phyloP scores from a whole-genome alignment of 1,284 basidiomycete species.

The Trichosporon sp. region DNA sequence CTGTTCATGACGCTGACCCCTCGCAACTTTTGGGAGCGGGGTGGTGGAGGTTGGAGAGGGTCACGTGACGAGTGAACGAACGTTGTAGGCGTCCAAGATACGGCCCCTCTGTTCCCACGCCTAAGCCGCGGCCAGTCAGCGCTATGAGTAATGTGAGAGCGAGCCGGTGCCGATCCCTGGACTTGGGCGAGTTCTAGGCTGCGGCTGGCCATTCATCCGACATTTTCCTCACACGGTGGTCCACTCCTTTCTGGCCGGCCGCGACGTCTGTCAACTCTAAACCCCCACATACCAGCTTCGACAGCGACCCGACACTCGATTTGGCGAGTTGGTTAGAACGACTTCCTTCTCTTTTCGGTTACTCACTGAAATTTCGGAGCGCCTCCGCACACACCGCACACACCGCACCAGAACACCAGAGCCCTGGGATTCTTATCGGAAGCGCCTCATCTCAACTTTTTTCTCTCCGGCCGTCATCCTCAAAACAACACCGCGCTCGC shows the following conservation, averaged over 20 bases:
- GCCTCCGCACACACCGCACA: not conserved
- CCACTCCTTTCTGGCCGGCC: not conserved
- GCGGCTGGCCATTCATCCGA: slow-evolving; percentile 16
- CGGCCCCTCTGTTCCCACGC: not conserved
- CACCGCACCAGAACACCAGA: not conserved
- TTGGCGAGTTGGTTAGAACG: not conserved
- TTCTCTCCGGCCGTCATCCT: not conserved
- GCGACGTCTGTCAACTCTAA: not conserved
- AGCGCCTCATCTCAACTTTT: slow-evolving; percentile 16
- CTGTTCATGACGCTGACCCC: not conserved
- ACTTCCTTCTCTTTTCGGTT: not conserved
- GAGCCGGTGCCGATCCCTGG: slow-evolving; percentile 7
- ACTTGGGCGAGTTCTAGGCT: not conserved
- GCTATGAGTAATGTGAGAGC: not conserved
- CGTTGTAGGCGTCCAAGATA: not conserved
- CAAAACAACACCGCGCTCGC: slow-evolving; percentile 4
- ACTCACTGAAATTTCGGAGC: slow-evolving; percentile 17
- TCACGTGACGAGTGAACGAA: slow-evolving; percentile 1
- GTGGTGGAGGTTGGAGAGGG: not conserved
- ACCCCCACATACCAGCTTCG: not conserved
- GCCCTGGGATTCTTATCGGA: slow-evolving; percentile 5
- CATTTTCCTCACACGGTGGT: slow-evolving; percentile 13
- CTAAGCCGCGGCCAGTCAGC: slow-evolving; percentile 11
- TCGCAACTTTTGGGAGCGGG: slow-evolving; percentile 32
- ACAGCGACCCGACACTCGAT: not conserved